Evolutionary conservation across 768 basidiomycete species (phyloP), one percentile per base, ranked within the genome.

Genomic region (Lactifluus echinatus): DNA sequence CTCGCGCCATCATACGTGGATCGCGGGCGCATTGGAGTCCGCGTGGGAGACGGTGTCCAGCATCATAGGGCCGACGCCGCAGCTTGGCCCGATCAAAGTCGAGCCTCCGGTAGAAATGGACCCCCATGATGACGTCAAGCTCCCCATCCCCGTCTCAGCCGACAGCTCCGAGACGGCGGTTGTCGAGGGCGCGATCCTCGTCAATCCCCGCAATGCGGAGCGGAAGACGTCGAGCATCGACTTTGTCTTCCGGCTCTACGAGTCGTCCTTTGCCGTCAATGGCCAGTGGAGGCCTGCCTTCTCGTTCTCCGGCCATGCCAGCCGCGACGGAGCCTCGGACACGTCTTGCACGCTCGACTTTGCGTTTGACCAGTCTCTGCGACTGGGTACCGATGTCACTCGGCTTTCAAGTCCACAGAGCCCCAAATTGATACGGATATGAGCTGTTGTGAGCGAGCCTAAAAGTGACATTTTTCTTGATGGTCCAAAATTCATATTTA

Each of bases 1-100:
- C 17, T 65, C 66, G 8, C 61, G 55, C n/a, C 68, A 69, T 40
- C 67, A 68, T 29, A 66, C 67, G 1, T 68, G 67, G 67, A 69
- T 68, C 43, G 56, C 67, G 4, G 67, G 67, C 8, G 68, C 66
- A 29, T 45, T 65, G 23, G 64, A 54, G 44, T 63, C 62, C 1
- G 55, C 62, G 26, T 56, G 42, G 45, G 50, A 57, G 42, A 57
- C 62, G 15, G 47, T 55, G 6, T 52, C 36, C 15, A 31, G 23
- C 10, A 51, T 61, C 23, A 43, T 60, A 31, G 59, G 61, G 19
- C 34, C 53, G 10, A 42, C 28, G 5, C 24, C 28, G 12, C 50
- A 47, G n/a, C 55, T 57, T 4, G n/a, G 52, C 10, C 29, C 57
- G 29, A 29, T 29, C 5, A 44, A 40, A 28, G 21, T 23, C 50